Evolutionary conservation across 192 early-diverging fungal species (phyloP).

Genomic region (Tieghemiomyces parasiticus): DNA sequence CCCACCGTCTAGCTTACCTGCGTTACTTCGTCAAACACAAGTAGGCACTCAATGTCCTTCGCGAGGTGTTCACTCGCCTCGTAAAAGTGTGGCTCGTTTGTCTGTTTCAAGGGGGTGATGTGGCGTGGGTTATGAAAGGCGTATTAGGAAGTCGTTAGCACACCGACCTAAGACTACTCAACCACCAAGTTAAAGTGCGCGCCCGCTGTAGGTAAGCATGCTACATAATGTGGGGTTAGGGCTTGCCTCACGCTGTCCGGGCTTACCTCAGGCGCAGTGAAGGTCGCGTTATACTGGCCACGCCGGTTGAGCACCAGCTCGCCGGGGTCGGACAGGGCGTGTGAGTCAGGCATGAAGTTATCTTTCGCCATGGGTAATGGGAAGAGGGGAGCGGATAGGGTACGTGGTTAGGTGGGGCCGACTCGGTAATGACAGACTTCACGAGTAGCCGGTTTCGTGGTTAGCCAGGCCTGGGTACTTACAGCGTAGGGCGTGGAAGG

Average conservation of each 20-base stretch:
- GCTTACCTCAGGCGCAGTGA: neutral
- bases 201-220: too few relatives aligned
- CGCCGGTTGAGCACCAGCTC: neutral
- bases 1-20: neutral
- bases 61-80: neutral
- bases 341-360: constrained; percentile 1
- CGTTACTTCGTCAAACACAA: neutral
- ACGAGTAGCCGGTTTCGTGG: too few relatives aligned
- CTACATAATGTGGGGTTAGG: neutral
- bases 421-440: too few relatives aligned
- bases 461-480: too few relatives aligned
- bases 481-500: too few relatives aligned
- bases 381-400: too few relatives aligned
- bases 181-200: too few relatives aligned
- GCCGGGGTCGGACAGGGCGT: neutral
- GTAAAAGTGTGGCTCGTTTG: neutral
- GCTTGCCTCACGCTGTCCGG: neutral
- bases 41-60: constrained; percentile 3
- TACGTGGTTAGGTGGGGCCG: too few relatives aligned
- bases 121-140: too few relatives aligned
- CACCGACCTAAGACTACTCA: too few relatives aligned
- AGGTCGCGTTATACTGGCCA: neutral
- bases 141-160: too few relatives aligned
- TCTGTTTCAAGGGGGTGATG: neutral
- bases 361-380: too few relatives aligned